Evolutionary conservation across 805 yeast genomes (phyloP), one percentile per base, ranked within the genome.

Genomic region (Priceomyces haplophilus): DNA sequence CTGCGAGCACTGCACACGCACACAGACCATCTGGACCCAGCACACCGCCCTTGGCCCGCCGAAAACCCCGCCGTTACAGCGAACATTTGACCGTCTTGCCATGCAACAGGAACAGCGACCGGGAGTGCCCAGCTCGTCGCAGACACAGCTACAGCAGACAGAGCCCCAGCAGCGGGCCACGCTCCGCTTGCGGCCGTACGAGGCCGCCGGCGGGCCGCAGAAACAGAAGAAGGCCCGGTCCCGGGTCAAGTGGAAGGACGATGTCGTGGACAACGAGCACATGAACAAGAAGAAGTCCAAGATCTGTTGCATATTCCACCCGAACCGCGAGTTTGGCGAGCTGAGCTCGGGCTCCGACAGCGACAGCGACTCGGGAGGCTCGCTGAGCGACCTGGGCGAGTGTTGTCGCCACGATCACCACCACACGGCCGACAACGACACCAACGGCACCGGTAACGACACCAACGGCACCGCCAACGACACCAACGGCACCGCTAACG

Each of bases 251-350:
- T 91, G 97, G 97, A 73, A 82, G 6, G 86, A 84, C 29, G 95
- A 83, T 36, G 90, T 88, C 3, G 74, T 93, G 3, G 98, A 91
- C 61, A 91, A 91, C 60, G 99, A 91, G 64, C 65, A 85, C 57
- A 72, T 93, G 85, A 78, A 84, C 56, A 87, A 80, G 67, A 93
- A 93, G 69, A 89, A 88, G 59, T 79, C 96, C 10, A 91, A 91
- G 62, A 84, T 86, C n/a, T 87, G 95, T 55, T 86, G 95, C 51
- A 86, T 87, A 7, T 86, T 80, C 70, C 85, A 90, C 70, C 93
- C 97, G 43, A 82, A 86, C 40, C 67, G 72, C 17, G 76, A 73
- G 41, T 76, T 75, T 49, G 83, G 80, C 32, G 85, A 79, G 48
- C 56, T 53, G 44, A 39, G 41, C 23, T 50, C 58, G 3, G 54